Conservation (phyloP, 371 early-diverging fungal genomes). For the Capniomyces stellatus region DNA sequence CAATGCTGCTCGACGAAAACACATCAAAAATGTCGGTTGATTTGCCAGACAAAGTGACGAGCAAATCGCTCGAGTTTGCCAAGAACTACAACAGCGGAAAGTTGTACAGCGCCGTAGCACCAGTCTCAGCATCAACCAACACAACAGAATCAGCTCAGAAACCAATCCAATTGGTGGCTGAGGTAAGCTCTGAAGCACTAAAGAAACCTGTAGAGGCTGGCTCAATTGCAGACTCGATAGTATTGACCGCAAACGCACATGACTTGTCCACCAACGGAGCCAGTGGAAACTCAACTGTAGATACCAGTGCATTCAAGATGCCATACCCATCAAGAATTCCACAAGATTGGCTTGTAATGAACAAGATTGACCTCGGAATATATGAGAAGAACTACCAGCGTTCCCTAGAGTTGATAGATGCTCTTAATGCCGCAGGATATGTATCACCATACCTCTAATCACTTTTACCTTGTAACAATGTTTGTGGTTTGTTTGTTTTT, state of each 20-base stretch:
- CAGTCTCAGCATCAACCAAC: background rate
- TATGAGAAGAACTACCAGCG: background rate
- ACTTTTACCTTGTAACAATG: too few species aligned
- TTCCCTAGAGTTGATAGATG: background rate
- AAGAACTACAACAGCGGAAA: background rate
- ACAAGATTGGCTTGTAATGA: background rate
- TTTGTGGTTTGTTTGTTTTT: too few species aligned
- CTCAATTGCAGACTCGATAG: background rate
- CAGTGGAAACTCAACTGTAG: background rate
- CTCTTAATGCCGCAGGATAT: background rate
- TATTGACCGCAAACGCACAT: background rate
- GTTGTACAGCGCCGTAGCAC: background rate
- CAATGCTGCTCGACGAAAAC: background rate
- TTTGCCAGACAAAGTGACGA: background rate
- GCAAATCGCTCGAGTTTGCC: background rate
- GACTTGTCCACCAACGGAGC: background rate
- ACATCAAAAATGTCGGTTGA: background rate
- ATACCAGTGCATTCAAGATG: background rate
- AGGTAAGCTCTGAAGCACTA: too few species aligned
- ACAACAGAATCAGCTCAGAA: too few species aligned
- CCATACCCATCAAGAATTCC: background rate
- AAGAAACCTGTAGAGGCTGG: background rate
- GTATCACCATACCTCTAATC: conserved; percentile 3
- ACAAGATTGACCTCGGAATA: background rate
- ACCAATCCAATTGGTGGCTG: too few species aligned